These are phyloP conservation scores for Boletellus dicymbophilus DNA, from an alignment of 1,284 basidiomycete genomes.

Conservation along the genomic window DNA sequence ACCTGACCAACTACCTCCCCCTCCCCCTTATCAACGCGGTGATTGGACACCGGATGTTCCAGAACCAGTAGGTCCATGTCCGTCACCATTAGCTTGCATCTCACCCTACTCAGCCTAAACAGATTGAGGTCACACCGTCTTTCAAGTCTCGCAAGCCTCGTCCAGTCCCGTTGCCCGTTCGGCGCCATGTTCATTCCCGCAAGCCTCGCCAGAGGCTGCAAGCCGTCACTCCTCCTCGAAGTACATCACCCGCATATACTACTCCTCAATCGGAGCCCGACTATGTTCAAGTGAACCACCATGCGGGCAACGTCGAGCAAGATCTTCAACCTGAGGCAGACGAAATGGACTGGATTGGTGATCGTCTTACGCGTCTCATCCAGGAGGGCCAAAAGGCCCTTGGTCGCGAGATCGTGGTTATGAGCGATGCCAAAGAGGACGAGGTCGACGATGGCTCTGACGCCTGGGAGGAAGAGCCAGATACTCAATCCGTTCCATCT, in stretches of 20 bases:
- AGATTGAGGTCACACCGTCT: conserved; percentile 18
- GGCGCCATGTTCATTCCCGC: conserved; percentile 36
- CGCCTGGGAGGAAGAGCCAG: conserved; percentile 63
- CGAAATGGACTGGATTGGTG: conserved; percentile 78
- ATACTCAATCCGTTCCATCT: not conserved
- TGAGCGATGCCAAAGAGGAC: conserved; percentile 70
- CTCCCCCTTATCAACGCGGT: conserved; percentile 66
- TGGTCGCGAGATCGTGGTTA: conserved; percentile 68
- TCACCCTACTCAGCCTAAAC: conserved; percentile 14
- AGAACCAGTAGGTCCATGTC: conserved; percentile 16
- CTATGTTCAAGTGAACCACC: conserved; percentile 27
- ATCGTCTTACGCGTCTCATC: conserved; percentile 64
- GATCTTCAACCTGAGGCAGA: conserved; percentile 33
- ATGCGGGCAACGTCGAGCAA: conserved; percentile 13
- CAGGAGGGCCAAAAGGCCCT: conserved; percentile 74
- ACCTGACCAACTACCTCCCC: conserved; percentile 43
- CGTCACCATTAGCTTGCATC: conserved; percentile 6
- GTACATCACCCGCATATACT: conserved; percentile 28
- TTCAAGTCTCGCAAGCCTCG: conserved; percentile 33
- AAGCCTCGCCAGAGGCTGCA: conserved; percentile 31
- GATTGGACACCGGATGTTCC: conserved; percentile 46
- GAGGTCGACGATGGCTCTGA: conserved; percentile 73
- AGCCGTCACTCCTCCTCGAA: conserved; percentile 25
- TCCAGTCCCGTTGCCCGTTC: conserved; percentile 31
- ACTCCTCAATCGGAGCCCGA: conserved; percentile 40